Evolutionary conservation across 139 green algal genomes (phyloP).

Genomic region (Closterium sp.): DNA sequence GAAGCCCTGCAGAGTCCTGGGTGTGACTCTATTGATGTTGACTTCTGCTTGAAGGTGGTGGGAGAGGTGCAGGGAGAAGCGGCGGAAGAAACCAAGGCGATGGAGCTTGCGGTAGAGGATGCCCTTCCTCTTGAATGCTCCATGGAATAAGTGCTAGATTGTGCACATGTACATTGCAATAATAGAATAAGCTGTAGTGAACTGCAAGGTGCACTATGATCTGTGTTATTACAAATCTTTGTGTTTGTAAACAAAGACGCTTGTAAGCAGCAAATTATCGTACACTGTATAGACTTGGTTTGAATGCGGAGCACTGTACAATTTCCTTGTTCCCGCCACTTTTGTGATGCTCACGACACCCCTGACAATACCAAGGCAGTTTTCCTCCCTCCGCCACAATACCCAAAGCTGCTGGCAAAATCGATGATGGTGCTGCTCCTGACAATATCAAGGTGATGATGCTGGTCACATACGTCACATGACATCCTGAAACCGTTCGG

Average conservation of each 20-base stretch:
- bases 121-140: neutral
- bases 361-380: too few relatives aligned
- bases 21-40: neutral
- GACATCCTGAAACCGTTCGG: too few relatives aligned
- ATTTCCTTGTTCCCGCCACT: neutral
- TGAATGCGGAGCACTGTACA: neutral
- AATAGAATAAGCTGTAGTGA: neutral
- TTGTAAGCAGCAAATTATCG: too few relatives aligned
- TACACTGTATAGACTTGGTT: too few relatives aligned
- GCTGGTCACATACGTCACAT: too few relatives aligned
- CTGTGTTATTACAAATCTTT: neutral
- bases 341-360: neutral
- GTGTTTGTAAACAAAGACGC: too few relatives aligned
- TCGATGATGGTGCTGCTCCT: too few relatives aligned
- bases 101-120: neutral
- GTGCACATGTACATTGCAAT: neutral
- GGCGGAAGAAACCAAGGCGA: neutral
- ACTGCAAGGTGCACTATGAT: neutral
- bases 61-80: neutral
- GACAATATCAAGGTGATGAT: too few relatives aligned
- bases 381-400: too few relatives aligned
- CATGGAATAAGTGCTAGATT: neutral
- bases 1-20: neutral
- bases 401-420: too few relatives aligned
- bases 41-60: neutral